These are phyloP conservation scores for Hortiboletus flavorubellus DNA, from an alignment of 768 basidiomycete genomes.

Conservation along the genomic window DNA sequence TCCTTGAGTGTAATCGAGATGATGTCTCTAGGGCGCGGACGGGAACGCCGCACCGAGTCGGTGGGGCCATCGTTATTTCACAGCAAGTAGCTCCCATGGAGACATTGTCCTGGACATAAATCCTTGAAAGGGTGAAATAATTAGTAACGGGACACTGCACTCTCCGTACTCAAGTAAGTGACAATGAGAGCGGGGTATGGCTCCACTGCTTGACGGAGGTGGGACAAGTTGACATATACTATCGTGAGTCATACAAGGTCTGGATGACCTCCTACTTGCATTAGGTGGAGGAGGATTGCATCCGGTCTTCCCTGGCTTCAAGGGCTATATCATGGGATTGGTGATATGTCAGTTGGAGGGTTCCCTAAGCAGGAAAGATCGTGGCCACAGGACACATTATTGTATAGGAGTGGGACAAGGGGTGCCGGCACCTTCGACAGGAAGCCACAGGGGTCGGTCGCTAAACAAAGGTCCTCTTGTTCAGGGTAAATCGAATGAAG, in stretches of 20 bases:
- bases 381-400: neutral
- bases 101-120: constrained; percentile 2
- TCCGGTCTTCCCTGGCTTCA: neutral
- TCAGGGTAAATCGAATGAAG: neutral
- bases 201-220: neutral
- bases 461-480: neutral
- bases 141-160: neutral
- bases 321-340: too few relatives aligned
- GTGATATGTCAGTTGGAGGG: neutral
- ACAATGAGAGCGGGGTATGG: too few relatives aligned
- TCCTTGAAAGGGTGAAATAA: neutral
- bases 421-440: neutral
- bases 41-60: too few relatives aligned
- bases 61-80: neutral
- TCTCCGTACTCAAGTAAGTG: too few relatives aligned
- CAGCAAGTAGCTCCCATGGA: neutral
- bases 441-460: neutral
- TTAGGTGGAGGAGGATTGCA: too few relatives aligned
- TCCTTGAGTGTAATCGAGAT: neutral
- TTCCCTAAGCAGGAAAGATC: neutral
- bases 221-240: neutral
- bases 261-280: neutral
- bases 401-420: neutral
- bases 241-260: neutral
- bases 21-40: neutral